These are phyloP conservation scores for Carnegiea gigantea DNA, from an alignment of 179 eudicot species.

Conservation along the genomic window DNA sequence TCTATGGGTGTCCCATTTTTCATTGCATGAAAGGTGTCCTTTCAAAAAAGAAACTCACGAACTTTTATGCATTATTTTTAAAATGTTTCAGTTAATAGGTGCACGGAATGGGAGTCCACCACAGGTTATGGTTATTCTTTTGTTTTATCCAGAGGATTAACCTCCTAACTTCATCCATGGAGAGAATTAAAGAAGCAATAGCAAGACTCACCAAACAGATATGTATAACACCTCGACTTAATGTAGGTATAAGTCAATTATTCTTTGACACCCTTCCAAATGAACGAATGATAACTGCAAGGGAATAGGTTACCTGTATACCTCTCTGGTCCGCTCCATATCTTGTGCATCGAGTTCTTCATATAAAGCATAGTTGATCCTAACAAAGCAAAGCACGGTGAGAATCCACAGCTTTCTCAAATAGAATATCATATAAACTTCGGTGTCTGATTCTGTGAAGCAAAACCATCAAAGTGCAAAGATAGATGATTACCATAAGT, in stretches of 20 bases:
- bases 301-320: slow-evolving; percentile 56
- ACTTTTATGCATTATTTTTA: too few species aligned
- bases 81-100: too few species aligned
- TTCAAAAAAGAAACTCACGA: too few species aligned
- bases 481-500: slow-evolving; percentile 55
- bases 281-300: neutral
- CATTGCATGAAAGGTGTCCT: too few species aligned
- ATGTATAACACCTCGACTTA: neutral
- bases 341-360: slow-evolving; percentile 85
- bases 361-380: slow-evolving; percentile 79
- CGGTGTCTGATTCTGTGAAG: neutral
- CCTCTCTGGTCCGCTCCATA: slow-evolving; percentile 64
- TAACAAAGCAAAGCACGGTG: slow-evolving; percentile 20
- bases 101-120: too few species aligned
- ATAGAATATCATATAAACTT: neutral
- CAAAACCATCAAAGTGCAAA: neutral
- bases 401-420: slow-evolving; percentile 5
- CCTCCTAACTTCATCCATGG: neutral
- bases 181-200: too few species aligned
- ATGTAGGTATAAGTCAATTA: neutral
- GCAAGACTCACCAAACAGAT: neutral
- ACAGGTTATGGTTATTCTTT: too few species aligned
- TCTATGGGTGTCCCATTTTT: too few species aligned
- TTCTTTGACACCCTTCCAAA: neutral
- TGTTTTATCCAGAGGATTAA: neutral